These are phyloP conservation scores for Ustilago xerochloae DNA, from an alignment of 1,284 basidiomycete species.

Conservation along the genomic window DNA sequence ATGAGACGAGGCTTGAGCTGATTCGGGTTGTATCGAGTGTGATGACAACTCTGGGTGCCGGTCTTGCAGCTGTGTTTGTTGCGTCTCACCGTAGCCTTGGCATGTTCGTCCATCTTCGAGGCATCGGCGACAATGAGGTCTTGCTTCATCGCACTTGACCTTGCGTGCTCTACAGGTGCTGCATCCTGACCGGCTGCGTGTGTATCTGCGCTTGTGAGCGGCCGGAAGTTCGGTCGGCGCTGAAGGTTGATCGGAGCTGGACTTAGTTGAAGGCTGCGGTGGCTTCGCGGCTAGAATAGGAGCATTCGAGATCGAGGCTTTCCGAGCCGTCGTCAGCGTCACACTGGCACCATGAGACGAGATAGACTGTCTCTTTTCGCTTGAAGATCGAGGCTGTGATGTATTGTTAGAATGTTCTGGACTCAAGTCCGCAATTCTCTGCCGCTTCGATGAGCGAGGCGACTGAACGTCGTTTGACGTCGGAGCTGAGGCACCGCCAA, in stretches of 20 bases:
- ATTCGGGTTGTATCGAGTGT: too few relatives aligned
- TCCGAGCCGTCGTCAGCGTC: neutral
- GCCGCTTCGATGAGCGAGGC: neutral
- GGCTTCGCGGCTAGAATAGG: neutral
- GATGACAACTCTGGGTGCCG: too few relatives aligned
- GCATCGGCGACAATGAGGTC: conserved; percentile 19
- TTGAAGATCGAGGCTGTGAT: too few relatives aligned
- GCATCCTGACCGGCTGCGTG: conserved; percentile 15
- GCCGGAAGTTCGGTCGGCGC: neutral
- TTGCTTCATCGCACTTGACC: conserved; percentile 30
- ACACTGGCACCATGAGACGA: neutral
- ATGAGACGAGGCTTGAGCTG: too few relatives aligned
- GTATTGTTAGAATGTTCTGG: neutral
- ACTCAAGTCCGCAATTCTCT: neutral
- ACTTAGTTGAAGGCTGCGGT: neutral
- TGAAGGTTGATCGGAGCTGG: neutral
- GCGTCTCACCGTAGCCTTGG: conserved; percentile 1
- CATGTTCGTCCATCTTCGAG: conserved; percentile 6
- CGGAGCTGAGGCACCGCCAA: too few relatives aligned
- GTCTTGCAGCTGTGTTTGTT: neutral
- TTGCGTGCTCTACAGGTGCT: conserved; percentile 17
- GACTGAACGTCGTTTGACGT: neutral
- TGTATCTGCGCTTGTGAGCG: conserved; percentile 11
- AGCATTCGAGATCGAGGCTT: neutral
- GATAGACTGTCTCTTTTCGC: neutral